These are phyloP conservation scores for Tetradesmus lagerheimii DNA, from an alignment of 139 green algal genomes.

Conservation along the genomic window DNA sequence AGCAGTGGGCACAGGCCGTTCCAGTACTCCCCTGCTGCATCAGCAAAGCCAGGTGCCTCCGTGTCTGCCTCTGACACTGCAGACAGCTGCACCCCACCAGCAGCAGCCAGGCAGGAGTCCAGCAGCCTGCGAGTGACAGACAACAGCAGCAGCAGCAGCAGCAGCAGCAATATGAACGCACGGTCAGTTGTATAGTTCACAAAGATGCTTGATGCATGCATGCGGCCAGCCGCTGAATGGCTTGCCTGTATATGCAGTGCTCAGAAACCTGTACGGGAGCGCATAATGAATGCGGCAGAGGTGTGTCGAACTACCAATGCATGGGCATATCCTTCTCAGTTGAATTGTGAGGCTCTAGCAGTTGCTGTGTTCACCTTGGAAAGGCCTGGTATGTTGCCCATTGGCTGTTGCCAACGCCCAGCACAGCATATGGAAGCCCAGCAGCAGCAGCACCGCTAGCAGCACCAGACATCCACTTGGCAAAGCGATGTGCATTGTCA, in stretches of 20 bases:
- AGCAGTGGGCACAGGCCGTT: neutral
- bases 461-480: conserved; percentile 29
- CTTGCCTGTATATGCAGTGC: neutral
- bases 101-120: conserved; percentile 2
- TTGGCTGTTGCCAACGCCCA: conserved; percentile 50
- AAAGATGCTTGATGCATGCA: no score
- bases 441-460: neutral
- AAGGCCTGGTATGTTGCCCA: conserved; percentile 51
- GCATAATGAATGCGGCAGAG: no score
- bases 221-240: neutral
- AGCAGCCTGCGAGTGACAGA: conserved; percentile 4
- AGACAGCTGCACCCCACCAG: conserved; percentile 13
- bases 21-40: neutral
- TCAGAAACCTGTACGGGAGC: no score
- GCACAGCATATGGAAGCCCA: conserved; percentile 21
- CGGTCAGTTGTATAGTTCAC: neutral
- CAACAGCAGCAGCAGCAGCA: neutral
- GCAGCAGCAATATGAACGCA: neutral
- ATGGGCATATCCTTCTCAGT: no score
- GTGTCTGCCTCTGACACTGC: neutral
- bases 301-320: no score
- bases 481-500: conserved; percentile 46
- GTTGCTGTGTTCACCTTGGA: neutral
- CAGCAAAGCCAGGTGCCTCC: conserved; percentile 7
- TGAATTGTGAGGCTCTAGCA: no score